phyloP scores from a whole-genome alignment of 805 yeast genomes.

The Ogataea ramenticola region DNA sequence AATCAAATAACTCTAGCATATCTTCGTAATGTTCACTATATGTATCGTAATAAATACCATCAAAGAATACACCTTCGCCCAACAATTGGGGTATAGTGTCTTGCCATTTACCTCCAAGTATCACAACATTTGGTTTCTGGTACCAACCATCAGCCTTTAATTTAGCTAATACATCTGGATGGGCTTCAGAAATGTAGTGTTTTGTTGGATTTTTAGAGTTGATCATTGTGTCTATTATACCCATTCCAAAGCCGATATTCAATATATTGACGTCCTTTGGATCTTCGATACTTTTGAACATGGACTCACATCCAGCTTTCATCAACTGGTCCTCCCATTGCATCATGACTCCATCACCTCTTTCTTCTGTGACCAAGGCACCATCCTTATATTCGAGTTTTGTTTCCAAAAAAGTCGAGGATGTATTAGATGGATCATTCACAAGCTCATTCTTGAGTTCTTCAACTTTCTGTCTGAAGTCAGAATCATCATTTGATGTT shows the following conservation, averaged over 20 bases:
- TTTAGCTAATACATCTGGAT: conserved; percentile 77
- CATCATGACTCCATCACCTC: conserved; percentile 95
- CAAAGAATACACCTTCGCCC: conserved; percentile 63
- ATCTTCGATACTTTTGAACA: conserved; percentile 42
- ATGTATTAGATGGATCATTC: conserved; percentile 57
- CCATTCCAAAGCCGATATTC: conserved; percentile 96
- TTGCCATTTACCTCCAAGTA: conserved; percentile 92
- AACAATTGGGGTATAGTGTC: conserved; percentile 63
- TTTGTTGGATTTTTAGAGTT: conserved; percentile 48
- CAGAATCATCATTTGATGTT: neutral
- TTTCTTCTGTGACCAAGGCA: conserved; percentile 64
- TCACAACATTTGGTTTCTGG: conserved; percentile 59
- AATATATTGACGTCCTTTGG: conserved; percentile 43
- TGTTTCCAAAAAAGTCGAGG: conserved; percentile 55
- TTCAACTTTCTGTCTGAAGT: conserved; percentile 12
- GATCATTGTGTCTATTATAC: conserved; percentile 81
- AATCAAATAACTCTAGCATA: conserved; percentile 79
- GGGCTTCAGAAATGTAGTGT: conserved; percentile 92
- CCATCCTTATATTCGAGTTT: conserved; percentile 60
- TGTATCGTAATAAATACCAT: conserved; percentile 91
- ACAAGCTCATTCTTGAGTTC: conserved; percentile 12
- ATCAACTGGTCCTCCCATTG: conserved; percentile 85
- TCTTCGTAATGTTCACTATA: conserved; percentile 88
- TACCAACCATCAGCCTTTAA: conserved; percentile 77
- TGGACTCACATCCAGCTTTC: conserved; percentile 70